phyloP scores from a whole-genome alignment of 306 rosid genomes.

The Pyrus communis region DNA sequence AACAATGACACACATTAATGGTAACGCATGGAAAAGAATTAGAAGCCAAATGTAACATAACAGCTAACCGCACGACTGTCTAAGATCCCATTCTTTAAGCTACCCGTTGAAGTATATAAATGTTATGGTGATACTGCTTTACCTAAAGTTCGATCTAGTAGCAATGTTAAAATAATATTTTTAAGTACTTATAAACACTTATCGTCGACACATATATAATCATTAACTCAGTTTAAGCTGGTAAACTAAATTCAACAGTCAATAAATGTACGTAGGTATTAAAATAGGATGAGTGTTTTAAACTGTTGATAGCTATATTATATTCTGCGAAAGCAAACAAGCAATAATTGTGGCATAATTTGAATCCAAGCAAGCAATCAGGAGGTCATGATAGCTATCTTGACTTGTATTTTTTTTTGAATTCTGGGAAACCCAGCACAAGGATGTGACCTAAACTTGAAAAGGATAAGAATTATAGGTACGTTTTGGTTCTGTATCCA shows the following conservation, averaged over 20 bases:
- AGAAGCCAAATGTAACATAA: neutral
- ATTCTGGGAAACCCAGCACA: neutral
- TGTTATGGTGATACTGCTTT: neutral
- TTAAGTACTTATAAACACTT: no score
- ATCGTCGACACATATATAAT: neutral
- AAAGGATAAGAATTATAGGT: neutral
- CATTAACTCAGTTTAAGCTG: neutral
- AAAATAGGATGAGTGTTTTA: no score
- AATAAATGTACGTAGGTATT: no score
- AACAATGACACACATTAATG: neutral
- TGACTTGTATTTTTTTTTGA: neutral
- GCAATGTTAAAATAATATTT: neutral
- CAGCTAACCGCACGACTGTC: no score
- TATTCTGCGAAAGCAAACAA: neutral
- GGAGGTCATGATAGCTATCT: neutral
- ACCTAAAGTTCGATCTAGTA: neutral
- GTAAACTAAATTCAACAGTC: no score
- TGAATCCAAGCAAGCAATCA: neutral
- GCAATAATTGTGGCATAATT: slow-evolving; percentile 11
- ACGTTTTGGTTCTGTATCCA: neutral
- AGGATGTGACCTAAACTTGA: neutral
- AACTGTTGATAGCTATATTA: no score
- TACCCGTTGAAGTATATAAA: neutral
- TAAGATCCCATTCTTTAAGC: neutral
- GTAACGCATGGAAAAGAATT: neutral